Base-by-base conservation (phyloP, 1,284 basidiomycete species). In the Prillingera fragicola region DNA sequence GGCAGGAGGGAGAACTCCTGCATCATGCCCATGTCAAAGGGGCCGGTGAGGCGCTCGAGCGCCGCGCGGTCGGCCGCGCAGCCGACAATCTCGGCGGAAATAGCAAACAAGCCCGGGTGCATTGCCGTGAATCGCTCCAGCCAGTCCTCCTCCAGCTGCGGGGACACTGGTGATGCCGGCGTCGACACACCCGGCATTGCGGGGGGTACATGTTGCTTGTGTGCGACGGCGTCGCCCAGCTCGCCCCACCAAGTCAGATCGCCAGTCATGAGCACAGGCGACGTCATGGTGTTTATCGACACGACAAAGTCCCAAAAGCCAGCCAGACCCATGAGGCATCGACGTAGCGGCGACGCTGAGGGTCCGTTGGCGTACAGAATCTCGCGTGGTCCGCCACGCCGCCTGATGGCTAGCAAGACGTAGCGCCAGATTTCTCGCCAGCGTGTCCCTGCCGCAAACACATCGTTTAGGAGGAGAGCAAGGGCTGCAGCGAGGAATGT, bases 351-450 rank as follows among this genome's bases (percentile, higher is more conserved):
- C 9, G 32, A 33, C 5, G 50, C 48, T 10, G 38, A 27, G 10
- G 14, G n/a, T 17, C 34, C 32, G 17, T n/a, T 26, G 15, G 41
- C 48, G 27, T 48, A 56, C 5, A 59, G 33, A 18, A 59, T 56
- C 10, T 28, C 18, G n/a, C 45, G 39, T 25, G 50, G 52, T 8
- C 60, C 58, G 10, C 56, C 58, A 18, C 60, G 49, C 8, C 25
- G 34, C 3, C 47, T 43, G 7, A 62, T 47, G 1, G 54, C 44
- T 3, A 34, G 23, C 3, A 50, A 23, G 4, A 45, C 54, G 13
- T 56, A 43, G 4, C 56, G 45, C 22, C 52, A 40, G 3, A 53
- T 39, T 33, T 63, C 61, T n/a, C 55, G 36, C 61, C 61, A 63
- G 13, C 45, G 33, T 4, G 48, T 33, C n/a, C 53, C 48, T 1